Evolutionary conservation across 352 stramenopile genomes (phyloP).

Genomic region (Globisporangium uncinulatum): DNA sequence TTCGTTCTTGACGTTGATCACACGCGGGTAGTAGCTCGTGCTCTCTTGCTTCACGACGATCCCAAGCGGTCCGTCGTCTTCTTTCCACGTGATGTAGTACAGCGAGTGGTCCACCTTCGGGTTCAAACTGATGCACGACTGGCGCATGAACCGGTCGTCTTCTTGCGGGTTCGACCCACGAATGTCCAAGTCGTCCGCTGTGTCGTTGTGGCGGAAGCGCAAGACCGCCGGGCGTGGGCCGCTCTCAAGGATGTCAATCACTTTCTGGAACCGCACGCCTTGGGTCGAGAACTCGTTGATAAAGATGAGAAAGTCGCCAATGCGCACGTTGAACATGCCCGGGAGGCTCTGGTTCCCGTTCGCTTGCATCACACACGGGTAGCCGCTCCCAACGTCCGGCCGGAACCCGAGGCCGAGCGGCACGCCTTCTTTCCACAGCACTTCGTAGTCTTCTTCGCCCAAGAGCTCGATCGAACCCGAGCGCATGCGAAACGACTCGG

Average conservation of each 20-base stretch:
- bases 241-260: conserved; percentile 83
- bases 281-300: conserved; percentile 86
- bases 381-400: conserved; percentile 66
- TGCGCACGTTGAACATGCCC: conserved; percentile 84
- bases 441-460: conserved; percentile 83
- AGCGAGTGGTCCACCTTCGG: conserved; percentile 79
- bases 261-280: conserved; percentile 79
- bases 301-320: conserved; percentile 73
- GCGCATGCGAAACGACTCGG: conserved; percentile 60
- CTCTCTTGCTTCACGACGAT: conserved; percentile 87
- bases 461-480: conserved; percentile 67
- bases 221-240: conserved; percentile 68
- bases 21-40: conserved; percentile 80
- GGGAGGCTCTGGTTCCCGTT: conserved; percentile 74
- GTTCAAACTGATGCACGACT: conserved; percentile 74
- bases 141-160: conserved; percentile 52
- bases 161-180: conserved; percentile 65
- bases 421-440: conserved; percentile 82
- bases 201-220: conserved; percentile 78
- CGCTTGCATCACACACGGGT: conserved; percentile 68
- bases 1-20: conserved; percentile 88
- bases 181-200: conserved; percentile 38
- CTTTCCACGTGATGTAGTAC: conserved; percentile 89
- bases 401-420: conserved; percentile 79
- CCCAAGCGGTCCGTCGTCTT: conserved; percentile 76